These are phyloP conservation scores for Tricholoma terreum DNA, from an alignment of 768 basidiomycete species.

Conservation along the genomic window DNA sequence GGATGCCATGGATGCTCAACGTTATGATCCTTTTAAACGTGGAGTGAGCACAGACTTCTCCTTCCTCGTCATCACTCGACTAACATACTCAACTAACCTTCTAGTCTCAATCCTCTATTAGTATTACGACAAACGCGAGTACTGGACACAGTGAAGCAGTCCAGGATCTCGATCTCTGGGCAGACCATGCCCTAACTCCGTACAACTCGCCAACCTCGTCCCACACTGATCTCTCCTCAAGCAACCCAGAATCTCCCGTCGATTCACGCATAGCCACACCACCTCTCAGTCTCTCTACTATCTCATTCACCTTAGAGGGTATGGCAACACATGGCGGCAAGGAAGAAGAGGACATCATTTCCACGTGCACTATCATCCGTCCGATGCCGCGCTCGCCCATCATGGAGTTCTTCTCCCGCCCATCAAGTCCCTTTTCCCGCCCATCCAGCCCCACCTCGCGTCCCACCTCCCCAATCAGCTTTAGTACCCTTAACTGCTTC, in stretches of 20 bases:
- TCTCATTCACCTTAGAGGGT: slow-evolving; percentile 6
- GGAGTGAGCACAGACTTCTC: slow-evolving; percentile 14
- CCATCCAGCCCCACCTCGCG: slow-evolving; percentile 23
- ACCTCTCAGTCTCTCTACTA: slow-evolving; percentile 1
- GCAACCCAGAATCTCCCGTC: background rate
- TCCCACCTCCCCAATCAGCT: slow-evolving; percentile 21
- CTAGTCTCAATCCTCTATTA: slow-evolving; percentile 1
- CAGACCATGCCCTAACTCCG: background rate
- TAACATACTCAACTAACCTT: background rate
- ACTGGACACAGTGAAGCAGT: background rate
- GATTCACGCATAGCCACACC: background rate
- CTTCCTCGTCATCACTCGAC: background rate
- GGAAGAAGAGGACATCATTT: slow-evolving; percentile 28
- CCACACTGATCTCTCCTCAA: background rate
- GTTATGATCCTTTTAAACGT: slow-evolving; percentile 25
- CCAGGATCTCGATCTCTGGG: background rate
- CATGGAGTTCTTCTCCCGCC: slow-evolving; percentile 28
- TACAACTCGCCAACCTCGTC: slow-evolving; percentile 1
- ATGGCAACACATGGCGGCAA: background rate
- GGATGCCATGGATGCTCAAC: slow-evolving; percentile 26
- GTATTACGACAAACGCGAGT: background rate
- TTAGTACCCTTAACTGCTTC: slow-evolving; percentile 31
- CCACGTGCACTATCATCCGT: slow-evolving; percentile 38
- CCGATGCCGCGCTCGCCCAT: slow-evolving; percentile 25
- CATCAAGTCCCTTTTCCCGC: slow-evolving; percentile 27